Conservation (phyloP, 768 basidiomycete genomes). For the Lactarius tabidus region DNA sequence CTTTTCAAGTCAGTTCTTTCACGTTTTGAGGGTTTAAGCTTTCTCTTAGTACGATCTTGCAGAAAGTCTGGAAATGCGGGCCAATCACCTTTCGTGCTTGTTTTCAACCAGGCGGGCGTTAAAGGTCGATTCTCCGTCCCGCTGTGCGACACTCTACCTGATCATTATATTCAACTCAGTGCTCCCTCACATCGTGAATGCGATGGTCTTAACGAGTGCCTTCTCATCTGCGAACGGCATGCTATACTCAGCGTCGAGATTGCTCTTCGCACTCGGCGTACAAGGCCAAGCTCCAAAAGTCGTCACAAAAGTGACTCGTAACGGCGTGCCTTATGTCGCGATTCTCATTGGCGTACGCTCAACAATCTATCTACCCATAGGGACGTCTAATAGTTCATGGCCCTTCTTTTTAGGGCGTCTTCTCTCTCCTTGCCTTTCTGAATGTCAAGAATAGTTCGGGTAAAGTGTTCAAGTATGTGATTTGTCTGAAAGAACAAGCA, state of each 20-base stretch:
- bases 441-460: conserved; percentile 16
- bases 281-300: conserved; percentile 24
- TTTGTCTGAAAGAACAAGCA: neutral
- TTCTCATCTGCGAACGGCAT: conserved; percentile 26
- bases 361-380: neutral
- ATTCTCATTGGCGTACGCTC: conserved; percentile 13
- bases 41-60: neutral
- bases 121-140: conserved; percentile 14
- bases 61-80: conserved; percentile 23
- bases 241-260: conserved; percentile 23
- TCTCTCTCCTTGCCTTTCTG: conserved; percentile 24
- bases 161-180: conserved; percentile 6
- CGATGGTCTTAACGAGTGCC: conserved; percentile 22
- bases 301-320: conserved; percentile 12
- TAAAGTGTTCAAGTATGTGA: conserved; percentile 22
- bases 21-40: neutral
- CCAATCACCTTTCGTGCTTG: conserved; percentile 26
- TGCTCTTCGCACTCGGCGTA: conserved; percentile 22
- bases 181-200: conserved; percentile 25
- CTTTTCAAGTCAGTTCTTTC: conserved; percentile 21
- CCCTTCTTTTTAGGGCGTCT: conserved; percentile 10
- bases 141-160: neutral
- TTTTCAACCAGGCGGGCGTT: conserved; percentile 23
- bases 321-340: conserved; percentile 23
- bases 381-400: neutral